Conservation (phyloP, 2,329 filamentous ascomycete genomes). For the Xylaria sp. region DNA sequence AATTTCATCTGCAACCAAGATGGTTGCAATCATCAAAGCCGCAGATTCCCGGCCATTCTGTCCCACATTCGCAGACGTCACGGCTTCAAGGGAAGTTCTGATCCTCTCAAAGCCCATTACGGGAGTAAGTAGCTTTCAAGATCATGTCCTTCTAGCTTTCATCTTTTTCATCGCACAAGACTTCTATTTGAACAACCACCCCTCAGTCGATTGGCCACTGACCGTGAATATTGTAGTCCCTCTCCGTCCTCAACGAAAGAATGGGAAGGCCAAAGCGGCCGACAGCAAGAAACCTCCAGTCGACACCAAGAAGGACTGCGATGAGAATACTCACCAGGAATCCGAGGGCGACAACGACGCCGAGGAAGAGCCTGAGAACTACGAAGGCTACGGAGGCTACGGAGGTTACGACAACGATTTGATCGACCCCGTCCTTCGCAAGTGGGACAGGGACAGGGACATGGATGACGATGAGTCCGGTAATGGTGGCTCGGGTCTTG, state of each 20-base stretch:
- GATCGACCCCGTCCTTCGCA: slow-evolving; percentile 1
- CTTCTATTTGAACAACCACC: too few species aligned
- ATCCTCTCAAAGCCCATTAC: slow-evolving; percentile 10
- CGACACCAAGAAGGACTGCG: not conserved
- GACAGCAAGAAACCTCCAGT: not conserved
- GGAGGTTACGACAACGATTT: not conserved
- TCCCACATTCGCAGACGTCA: slow-evolving; percentile 9
- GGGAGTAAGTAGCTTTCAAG: slow-evolving; percentile 8
- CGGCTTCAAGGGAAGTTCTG: slow-evolving; percentile 1
- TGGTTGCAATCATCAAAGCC: slow-evolving; percentile 11
- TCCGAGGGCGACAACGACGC: not conserved
- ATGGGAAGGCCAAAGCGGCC: not conserved
- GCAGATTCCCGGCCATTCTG: slow-evolving; percentile 7
- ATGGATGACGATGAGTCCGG: not conserved
- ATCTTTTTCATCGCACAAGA: too few species aligned
- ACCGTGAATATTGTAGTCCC: not conserved
- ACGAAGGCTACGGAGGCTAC: not conserved
- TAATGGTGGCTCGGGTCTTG: not conserved
- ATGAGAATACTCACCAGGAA: not conserved
- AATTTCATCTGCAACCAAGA: not conserved
- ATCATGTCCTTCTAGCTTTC: not conserved
- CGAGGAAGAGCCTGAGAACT: not conserved
- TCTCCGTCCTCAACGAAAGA: not conserved
- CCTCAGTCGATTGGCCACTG: not conserved
- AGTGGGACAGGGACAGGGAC: not conserved